Conservation (phyloP, 331 rosid genomes). For the Ulmus americana region DNA sequence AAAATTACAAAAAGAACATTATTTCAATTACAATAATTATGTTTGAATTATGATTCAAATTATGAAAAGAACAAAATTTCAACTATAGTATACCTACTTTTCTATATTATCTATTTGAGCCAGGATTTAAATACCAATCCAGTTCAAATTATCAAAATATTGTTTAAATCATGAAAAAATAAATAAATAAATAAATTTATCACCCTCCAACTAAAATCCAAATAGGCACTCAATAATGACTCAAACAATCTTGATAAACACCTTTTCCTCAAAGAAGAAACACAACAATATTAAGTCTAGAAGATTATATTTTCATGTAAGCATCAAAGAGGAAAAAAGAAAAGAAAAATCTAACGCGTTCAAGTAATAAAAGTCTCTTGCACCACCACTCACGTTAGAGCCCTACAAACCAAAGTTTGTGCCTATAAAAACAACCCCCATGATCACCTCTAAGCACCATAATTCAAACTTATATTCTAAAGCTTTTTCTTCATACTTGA, state of each 20-base stretch:
- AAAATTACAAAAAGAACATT: no score
- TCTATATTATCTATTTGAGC: no score
- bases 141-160: no score
- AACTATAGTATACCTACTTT: no score
- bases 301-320: not conserved
- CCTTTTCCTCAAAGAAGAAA: not conserved
- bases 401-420: not conserved
- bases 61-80: no score
- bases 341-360: not conserved
- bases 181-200: no score
- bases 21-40: no score
- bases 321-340: not conserved
- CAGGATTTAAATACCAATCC: no score
- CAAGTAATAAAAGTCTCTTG: not conserved
- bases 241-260: not conserved
- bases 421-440: slow-evolving; percentile 8
- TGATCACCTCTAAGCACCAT: not conserved
- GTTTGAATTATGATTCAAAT: no score
- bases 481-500: not conserved
- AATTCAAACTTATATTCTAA: not conserved
- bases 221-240: not conserved
- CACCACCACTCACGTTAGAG: not conserved
- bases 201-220: not conserved
- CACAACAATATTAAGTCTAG: not conserved
- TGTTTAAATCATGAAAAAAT: no score